A percentile compares a stretch with the other conserved stretches of the same genome.
These are phyloP conservation scores for Acanthamoeba lenticulata DNA, from an alignment of 208 protist species.

Conservation along the genomic window DNA sequence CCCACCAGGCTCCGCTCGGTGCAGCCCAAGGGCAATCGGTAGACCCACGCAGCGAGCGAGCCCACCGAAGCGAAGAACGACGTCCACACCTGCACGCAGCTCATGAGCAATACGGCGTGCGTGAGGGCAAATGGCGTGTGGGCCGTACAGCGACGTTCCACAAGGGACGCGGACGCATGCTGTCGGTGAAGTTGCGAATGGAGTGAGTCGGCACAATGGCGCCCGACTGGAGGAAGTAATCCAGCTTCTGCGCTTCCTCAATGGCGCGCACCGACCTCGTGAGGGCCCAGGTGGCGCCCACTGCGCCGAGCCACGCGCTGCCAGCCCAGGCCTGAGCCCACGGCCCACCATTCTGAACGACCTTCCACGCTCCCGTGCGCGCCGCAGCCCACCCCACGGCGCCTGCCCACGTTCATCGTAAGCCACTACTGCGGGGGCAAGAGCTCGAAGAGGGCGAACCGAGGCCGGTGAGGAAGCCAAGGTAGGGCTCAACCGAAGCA, in stretches of 20 bases:
- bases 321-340: neutral
- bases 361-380: neutral
- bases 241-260: constrained; percentile 15
- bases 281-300: neutral
- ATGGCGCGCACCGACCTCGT: neutral
- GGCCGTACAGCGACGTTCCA: neutral
- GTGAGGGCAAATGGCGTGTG: neutral
- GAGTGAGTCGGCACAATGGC: neutral
- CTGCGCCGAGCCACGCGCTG: neutral
- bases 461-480: neutral
- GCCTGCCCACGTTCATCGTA: neutral
- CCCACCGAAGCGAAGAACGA: neutral
- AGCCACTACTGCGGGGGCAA: no score
- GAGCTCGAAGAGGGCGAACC: no score
- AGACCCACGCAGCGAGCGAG: neutral
- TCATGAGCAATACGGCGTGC: neutral
- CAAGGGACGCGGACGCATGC: neutral
- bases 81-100: neutral
- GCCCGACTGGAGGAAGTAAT: neutral
- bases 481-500: neutral
- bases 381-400: neutral
- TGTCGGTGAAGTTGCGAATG: neutral
- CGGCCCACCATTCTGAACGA: neutral
- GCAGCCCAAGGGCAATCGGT: neutral
- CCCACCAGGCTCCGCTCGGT: constrained; percentile 10